Evolutionary conservation across 192 early-diverging fungal species (phyloP).

Genomic region (Coemansia furcata): DNA sequence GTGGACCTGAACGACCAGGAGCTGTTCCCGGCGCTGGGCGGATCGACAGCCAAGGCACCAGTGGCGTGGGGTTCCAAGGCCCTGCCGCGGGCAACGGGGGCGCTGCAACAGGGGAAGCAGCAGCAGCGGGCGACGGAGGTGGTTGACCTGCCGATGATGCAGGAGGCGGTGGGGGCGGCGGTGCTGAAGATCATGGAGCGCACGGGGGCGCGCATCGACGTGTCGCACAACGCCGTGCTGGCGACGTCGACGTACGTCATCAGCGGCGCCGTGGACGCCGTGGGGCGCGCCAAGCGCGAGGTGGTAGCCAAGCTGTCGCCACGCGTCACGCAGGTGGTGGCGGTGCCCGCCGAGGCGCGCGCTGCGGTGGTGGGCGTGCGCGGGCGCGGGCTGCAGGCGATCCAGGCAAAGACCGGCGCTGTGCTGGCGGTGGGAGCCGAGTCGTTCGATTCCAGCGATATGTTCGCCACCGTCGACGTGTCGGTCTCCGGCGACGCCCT

Average conservation of each 20-base stretch:
- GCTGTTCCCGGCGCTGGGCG: conserved; percentile 75
- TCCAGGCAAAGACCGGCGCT: conserved; percentile 73
- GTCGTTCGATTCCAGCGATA: conserved; percentile 59
- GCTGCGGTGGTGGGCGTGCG: conserved; percentile 81
- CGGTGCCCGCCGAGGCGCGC: conserved; percentile 77
- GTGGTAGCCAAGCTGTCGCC: conserved; percentile 68
- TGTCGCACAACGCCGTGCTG: conserved; percentile 70
- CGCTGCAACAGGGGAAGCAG: conserved; percentile 3
- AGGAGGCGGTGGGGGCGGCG: conserved; percentile 52
- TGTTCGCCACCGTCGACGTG: conserved; percentile 56
- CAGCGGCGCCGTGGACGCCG: conserved; percentile 75
- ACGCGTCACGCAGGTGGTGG: conserved; percentile 59
- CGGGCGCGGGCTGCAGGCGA: conserved; percentile 72
- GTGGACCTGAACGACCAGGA: conserved; percentile 43
- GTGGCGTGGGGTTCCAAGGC: conserved; percentile 42
- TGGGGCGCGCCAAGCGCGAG: conserved; percentile 76
- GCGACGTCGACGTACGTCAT: conserved; percentile 80
- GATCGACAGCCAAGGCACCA: conserved; percentile 21
- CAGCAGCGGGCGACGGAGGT: conserved; percentile 58
- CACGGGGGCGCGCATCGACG: conserved; percentile 78
- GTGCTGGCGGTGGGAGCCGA: conserved; percentile 62
- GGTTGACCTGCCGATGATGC: conserved; percentile 49
- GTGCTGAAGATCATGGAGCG: conserved; percentile 62
- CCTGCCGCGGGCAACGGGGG: conserved; percentile 32
- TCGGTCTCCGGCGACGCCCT: conserved; percentile 81